Percentiles rank a stretch among this genome's conserved stretches.
Evolutionary conservation across 2,329 filamentous ascomycete genomes (phyloP).

Genomic region (Amylocarpus encephaloides): DNA sequence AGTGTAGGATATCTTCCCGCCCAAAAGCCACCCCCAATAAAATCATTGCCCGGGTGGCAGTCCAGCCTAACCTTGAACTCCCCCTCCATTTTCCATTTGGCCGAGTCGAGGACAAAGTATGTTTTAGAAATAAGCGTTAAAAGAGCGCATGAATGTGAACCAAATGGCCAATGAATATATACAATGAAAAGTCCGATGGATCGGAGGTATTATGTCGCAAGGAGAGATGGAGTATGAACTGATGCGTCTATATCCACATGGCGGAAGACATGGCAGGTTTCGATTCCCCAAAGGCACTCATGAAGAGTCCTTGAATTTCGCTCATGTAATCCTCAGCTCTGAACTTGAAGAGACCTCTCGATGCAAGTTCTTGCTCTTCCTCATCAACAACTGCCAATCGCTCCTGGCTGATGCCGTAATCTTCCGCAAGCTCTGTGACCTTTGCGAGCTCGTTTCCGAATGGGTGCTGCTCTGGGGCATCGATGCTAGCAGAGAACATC

Average conservation of each 20-base stretch:
- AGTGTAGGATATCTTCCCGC: constrained; percentile 8
- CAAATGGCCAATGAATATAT: constrained; percentile 22
- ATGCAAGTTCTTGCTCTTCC: constrained; percentile 63
- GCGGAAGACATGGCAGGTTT: constrained; percentile 17
- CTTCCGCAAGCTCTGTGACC: constrained; percentile 87
- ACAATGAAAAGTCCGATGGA: constrained; percentile 17
- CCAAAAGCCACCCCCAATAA: background rate
- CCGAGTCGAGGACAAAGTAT: constrained; percentile 10
- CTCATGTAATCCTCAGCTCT: constrained; percentile 75
- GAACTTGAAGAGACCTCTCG: constrained; percentile 66
- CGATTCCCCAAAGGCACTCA: constrained; percentile 24
- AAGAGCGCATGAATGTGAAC: constrained; percentile 24
- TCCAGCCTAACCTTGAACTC: constrained; percentile 10
- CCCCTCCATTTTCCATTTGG: constrained; percentile 14
- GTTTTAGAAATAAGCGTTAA: constrained; percentile 15
- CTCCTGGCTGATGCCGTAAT: constrained; percentile 60
- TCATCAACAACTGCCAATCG: constrained; percentile 58
- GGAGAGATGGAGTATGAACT: constrained; percentile 6
- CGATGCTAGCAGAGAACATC: constrained; percentile 25
- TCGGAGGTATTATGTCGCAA: constrained; percentile 5
- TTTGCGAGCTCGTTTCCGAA: constrained; percentile 88
- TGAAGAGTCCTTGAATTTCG: constrained; percentile 63
- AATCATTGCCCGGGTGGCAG: background rate
- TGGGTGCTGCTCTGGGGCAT: constrained; percentile 52
- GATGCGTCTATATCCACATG: constrained; percentile 30